Evolutionary conservation across 2,329 filamentous ascomycete genomes (phyloP).

Genomic region (Herpomyces periplanetae): DNA sequence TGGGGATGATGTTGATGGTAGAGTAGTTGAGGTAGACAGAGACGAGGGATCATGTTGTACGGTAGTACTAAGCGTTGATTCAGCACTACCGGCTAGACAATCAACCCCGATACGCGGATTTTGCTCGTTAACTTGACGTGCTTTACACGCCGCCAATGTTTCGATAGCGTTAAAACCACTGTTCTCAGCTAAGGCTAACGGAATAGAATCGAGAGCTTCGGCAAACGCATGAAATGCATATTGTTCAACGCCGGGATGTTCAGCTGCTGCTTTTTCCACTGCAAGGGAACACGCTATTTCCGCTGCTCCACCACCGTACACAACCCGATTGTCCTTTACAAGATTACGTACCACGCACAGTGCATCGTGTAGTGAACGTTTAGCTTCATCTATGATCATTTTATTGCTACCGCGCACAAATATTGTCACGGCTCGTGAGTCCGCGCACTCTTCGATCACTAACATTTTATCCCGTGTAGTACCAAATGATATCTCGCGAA

Average conservation of each 20-base stretch:
- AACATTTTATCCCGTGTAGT: conserved; percentile 98
- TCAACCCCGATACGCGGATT: conserved; percentile 54
- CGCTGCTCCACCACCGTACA: conserved; percentile 81
- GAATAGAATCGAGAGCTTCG: conserved; percentile 64
- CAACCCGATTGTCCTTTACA: conserved; percentile 75
- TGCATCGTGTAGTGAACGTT: conserved; percentile 82
- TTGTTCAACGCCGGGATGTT: conserved; percentile 81
- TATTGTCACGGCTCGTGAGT: conserved; percentile 74
- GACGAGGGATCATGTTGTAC: too few relatives aligned
- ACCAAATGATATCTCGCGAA: conserved; percentile 79
- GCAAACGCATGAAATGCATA: conserved; percentile 96
- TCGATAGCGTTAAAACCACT: conserved; percentile 83
- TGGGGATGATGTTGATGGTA: too few relatives aligned
- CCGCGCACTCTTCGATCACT: conserved; percentile 94
- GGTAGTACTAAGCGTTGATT: too few relatives aligned
- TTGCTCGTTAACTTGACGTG: conserved; percentile 62
- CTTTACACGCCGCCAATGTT: conserved; percentile 75
- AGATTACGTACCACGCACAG: conserved; percentile 90
- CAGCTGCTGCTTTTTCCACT: conserved; percentile 61
- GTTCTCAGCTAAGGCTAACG: conserved; percentile 90
- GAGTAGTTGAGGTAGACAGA: too few relatives aligned
- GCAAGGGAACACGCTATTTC: conserved; percentile 90
- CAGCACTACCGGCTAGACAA: conserved; percentile 84
- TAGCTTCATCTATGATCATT: conserved; percentile 99
- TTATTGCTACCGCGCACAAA: conserved; percentile 96